Evolutionary conservation across 2,329 filamentous ascomycete genomes (phyloP), one percentile per base, ranked within the genome.

Genomic region (Raffaelea ambrosiae): DNA sequence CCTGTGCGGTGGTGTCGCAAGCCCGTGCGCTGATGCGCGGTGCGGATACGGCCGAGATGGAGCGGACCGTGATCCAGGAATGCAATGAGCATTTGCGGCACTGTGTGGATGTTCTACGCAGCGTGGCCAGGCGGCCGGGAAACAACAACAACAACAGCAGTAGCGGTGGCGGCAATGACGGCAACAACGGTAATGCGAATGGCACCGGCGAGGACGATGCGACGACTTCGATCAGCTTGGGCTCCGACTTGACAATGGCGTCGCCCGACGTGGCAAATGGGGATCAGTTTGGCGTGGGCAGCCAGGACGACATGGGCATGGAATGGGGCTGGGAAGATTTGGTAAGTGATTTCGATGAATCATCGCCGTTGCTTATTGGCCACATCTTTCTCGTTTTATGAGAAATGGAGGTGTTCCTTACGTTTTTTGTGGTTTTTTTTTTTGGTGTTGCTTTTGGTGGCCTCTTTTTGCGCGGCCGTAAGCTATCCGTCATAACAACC

Each of bases 11-110:
- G 1, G 54, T 54, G 5, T 63, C 66, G 0, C 66, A 76, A 40
- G 61, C 78, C 0, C 61, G 71, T 3, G 68, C 61, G 0, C 57
- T 74, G 1, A 58, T 64, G 49, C 57, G 55, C 3, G 67, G 71
- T 0, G 11, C 66, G 0, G 50, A 50, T 0, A 61, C 61, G 5
- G 58, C 67, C 0, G 64, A 70, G 7, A 31, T 71, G 1, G 44
- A 63, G 0, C 38, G 54, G 3, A 29, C 59, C 0, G 53, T 75
- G 3, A 38, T 73, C 1, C 59, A 61, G 10, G 62, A 67, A 3
- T 67, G 65, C 0, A 63, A 69, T 16, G 60, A 64, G 1, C 64
- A 60, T 1, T 59, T 61, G 7, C 60, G 59, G n/a, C 54, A 51
- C 36, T 63, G 64, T 11, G 51, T 66, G 22, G 49, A 55, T 1